phyloP scores from a whole-genome alignment of 108 stramenopile genomes.

The Cyclotella kingstonii region DNA sequence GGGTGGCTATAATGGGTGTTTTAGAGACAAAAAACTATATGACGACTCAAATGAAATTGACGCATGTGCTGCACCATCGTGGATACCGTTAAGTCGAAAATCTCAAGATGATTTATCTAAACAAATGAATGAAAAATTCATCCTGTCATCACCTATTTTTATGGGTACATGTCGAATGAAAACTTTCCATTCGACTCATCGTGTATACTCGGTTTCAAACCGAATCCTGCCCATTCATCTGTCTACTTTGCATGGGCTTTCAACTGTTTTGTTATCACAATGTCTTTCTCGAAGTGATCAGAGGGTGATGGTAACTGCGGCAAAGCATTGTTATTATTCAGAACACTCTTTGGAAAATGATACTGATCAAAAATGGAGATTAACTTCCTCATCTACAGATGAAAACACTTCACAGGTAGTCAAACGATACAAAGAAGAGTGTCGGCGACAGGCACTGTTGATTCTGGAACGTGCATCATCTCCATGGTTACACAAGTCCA shows the following conservation, averaged over 20 bases:
- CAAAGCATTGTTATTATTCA: constrained; percentile 38
- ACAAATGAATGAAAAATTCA: constrained; percentile 8
- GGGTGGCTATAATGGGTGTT: constrained; percentile 51
- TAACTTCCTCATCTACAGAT: not conserved
- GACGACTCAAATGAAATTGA: not conserved
- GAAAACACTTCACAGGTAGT: constrained; percentile 10
- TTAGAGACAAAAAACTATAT: not conserved
- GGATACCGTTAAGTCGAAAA: constrained; percentile 15
- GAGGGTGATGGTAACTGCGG: constrained; percentile 24
- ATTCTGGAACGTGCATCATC: constrained; percentile 58
- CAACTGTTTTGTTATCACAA: constrained; percentile 32
- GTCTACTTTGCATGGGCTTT: constrained; percentile 41
- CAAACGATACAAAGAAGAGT: constrained; percentile 47
- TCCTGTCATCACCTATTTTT: constrained; percentile 32
- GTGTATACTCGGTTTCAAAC: constrained; percentile 24
- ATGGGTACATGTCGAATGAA: constrained; percentile 23
- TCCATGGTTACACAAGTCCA: constrained; percentile 16
- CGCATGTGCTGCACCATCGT: constrained; percentile 18
- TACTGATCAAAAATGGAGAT: constrained; percentile 29
- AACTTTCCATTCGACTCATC: constrained; percentile 33
- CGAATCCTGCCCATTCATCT: constrained; percentile 32
- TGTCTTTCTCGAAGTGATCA: constrained; percentile 9
- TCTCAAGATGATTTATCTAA: not conserved
- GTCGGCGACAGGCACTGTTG: constrained; percentile 42
- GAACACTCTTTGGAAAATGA: constrained; percentile 6